Evolutionary conservation across 495 filamentous ascomycete genomes (phyloP), one percentile per base, ranked within the genome.

Genomic region (Umbilicaria muhlenbergii): DNA sequence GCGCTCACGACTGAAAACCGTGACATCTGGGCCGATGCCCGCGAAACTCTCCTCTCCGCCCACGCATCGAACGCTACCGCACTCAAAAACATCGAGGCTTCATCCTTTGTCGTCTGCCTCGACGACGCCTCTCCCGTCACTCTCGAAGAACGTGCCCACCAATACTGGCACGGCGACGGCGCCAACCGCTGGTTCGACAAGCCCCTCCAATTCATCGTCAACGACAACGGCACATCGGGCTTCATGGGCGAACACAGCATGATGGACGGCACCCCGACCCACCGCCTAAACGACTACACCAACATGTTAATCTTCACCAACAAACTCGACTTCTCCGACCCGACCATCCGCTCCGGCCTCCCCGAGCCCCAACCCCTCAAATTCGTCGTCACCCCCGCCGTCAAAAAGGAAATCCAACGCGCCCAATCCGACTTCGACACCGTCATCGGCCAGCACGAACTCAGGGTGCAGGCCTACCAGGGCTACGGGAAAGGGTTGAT

Each of bases 201-300:
- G 70, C 92, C 92, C 16, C 67, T 94, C 43, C 86, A 99, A 67
- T 96, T 99, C 64, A 89, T 99, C 56, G 58, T 99, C 64, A 95
- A 94, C 63, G 88, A 96, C 55, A 99, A 99, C 63, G 92, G 87
- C 51, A 92, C 91, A 13, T 83, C 92, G 18, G 92, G 92, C 47
- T 99, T 99, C 72, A 86, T 83, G 68, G 92, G 92, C 56, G 92
- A 99, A 70, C 92, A 99, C 70, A 87, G 80, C 64, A 96, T 99
- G 92, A 99, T 99, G 92, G 92, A 99, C 60, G 92, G 92, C 44
- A 99, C 89, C 21, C 86, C 92, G 2, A 99, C 92, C 11, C 88
- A 96, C 62, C 78, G 92, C 3, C 74, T 99, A 28, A 96, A 93
- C 61, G 91, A 99, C 71, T 84, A 83, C 58, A 71, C 87, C 62